Conservation (phyloP, 1,284 basidiomycete species). For the Ceratobasidium theobromae region DNA sequence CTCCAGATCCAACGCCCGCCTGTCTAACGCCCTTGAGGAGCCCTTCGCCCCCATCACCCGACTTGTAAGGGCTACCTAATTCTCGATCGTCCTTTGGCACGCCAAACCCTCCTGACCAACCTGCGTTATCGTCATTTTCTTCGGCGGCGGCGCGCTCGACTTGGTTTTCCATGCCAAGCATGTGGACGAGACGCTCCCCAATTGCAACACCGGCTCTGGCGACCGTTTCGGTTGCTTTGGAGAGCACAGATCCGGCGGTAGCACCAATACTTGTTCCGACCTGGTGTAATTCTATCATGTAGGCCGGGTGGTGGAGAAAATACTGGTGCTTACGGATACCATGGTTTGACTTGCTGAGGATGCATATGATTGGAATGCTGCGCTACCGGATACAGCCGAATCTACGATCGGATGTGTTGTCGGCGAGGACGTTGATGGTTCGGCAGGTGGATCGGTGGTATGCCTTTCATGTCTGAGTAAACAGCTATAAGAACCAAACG, state of each 20-base stretch:
- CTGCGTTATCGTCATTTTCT: not conserved
- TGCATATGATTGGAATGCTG: not conserved
- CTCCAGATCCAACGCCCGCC: conserved; percentile 10
- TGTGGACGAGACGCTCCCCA: conserved; percentile 10
- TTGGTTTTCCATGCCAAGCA: conserved; percentile 24
- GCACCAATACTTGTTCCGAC: conserved; percentile 10
- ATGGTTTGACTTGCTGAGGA: conserved; percentile 18
- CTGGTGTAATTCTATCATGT: not conserved
- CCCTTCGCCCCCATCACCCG: conserved; percentile 2
- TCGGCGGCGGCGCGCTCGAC: conserved; percentile 5
- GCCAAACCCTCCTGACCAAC: not conserved
- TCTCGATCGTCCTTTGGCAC: not conserved
- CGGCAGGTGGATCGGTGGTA: conserved; percentile 2
- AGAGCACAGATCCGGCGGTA: not conserved
- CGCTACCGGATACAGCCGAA: conserved; percentile 24
- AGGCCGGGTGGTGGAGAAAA: not conserved
- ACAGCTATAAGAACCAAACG: too few relatives aligned
- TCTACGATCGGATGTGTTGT: conserved; percentile 9
- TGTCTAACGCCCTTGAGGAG: not conserved
- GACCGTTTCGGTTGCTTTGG: conserved; percentile 16
- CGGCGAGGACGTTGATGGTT: conserved; percentile 4
- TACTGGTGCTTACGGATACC: not conserved
- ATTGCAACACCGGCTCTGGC: conserved; percentile 8
- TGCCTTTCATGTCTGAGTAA: too few relatives aligned
- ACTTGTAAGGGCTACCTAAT: not conserved